Conservation (phyloP, 768 basidiomycete genomes). For the Podaxis sp. region DNA sequence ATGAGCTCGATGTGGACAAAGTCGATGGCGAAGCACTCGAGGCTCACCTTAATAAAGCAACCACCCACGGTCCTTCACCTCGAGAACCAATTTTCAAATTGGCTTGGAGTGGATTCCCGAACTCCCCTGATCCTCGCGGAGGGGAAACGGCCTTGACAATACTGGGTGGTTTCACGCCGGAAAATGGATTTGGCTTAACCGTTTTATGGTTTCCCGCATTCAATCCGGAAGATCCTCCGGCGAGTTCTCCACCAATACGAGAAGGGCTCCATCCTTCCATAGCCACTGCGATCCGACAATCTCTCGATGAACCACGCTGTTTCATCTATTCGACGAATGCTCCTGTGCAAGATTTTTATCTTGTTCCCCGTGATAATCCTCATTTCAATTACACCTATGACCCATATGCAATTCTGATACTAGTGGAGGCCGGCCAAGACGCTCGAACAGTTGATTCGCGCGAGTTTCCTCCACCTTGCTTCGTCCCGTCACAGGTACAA, state of each 20-base stretch:
- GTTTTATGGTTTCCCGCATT: constrained; percentile 69
- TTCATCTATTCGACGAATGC: constrained; percentile 61
- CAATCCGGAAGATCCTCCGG: constrained; percentile 47
- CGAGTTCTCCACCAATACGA: constrained; percentile 27
- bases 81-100: constrained; percentile 86
- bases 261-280: constrained; percentile 42
- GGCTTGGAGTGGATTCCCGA: constrained; percentile 78
- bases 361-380: constrained; percentile 69
- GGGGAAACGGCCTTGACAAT: constrained; percentile 74
- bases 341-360: constrained; percentile 74
- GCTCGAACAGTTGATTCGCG: constrained; percentile 58
- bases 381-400: constrained; percentile 70
- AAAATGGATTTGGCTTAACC: constrained; percentile 61
- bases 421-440: constrained; percentile 50
- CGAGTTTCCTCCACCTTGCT: constrained; percentile 68
- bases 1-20: constrained; percentile 50
- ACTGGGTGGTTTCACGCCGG: constrained; percentile 69
- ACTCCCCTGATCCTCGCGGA: constrained; percentile 61
- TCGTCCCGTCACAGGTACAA: constrained; percentile 24
- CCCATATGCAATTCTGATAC: constrained; percentile 63
- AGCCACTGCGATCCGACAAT: constrained; percentile 64
- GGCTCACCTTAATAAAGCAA: constrained; percentile 28
- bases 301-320: constrained; percentile 46
- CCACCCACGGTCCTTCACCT: constrained; percentile 17
- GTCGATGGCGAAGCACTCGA: constrained; percentile 52